These are phyloP conservation scores for Salix koriyanagi DNA, from an alignment of 345 rosid species.

Conservation along the genomic window DNA sequence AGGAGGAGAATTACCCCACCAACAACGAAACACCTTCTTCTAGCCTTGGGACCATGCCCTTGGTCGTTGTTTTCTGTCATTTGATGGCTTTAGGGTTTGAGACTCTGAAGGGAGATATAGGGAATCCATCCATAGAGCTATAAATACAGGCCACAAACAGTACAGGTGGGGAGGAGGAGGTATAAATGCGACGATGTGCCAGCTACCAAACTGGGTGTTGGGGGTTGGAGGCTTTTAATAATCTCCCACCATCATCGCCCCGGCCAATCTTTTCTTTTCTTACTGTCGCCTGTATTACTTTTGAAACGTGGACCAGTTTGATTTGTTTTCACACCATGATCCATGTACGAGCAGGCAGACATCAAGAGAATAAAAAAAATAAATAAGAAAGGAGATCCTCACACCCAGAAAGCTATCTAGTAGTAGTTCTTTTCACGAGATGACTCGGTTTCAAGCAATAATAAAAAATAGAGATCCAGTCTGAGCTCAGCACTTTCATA, in stretches of 20 bases:
- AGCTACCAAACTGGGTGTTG: neutral
- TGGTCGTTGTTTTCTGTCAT: slow-evolving; percentile 6
- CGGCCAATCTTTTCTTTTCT: neutral
- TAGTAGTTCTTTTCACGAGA: too few relatives aligned
- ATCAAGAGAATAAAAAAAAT: too few relatives aligned
- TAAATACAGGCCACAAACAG: neutral
- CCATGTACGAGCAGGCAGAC: too few relatives aligned
- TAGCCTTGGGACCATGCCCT: neutral
- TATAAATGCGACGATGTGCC: neutral
- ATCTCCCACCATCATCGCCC: neutral
- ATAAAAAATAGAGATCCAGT: too few relatives aligned
- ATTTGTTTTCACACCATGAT: too few relatives aligned
- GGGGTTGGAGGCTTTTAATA: slow-evolving; percentile 5
- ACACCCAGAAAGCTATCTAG: too few relatives aligned
- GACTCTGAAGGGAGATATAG: too few relatives aligned
- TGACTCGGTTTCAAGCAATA: too few relatives aligned
- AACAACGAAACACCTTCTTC: slow-evolving; percentile 18
- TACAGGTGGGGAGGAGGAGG: neutral
- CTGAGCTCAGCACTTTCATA: too few relatives aligned
- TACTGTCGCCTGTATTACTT: too few relatives aligned
- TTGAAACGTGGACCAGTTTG: too few relatives aligned
- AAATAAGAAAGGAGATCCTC: too few relatives aligned
- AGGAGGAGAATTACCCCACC: slow-evolving; percentile 13
- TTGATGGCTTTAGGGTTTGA: neutral
- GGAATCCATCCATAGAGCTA: neutral